Base-by-base conservation (phyloP, 306 rosid genomes). In the Mimosa bimucronata region DNA sequence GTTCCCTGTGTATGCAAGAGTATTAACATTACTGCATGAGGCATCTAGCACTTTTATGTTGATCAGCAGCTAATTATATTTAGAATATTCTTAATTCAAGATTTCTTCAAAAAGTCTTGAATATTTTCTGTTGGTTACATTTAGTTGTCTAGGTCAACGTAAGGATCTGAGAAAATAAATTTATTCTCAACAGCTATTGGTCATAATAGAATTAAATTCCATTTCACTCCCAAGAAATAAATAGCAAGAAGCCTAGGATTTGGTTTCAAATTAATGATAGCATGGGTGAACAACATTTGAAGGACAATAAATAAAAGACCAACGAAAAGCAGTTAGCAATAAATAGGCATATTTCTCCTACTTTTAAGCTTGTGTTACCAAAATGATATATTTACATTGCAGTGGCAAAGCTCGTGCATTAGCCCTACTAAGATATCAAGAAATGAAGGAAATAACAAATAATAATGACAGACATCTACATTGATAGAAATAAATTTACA, bases 391-490 rank as follows among this genome's bases (percentile, higher is more conserved):
- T 79, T 75, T 48, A 53, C 67, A 38, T 48, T 72, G 23, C 41
- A 75, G 68, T 26, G 50, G 14, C 67, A 71, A 7, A 72, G 81
- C 41, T 55, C 45, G 38, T 15, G 48, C 28, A 48, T n/a, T 37
- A 71, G 41, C 65, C 55, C 61, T 67, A 41, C 29, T 18, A 65
- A 67, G 61, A 16, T 78, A 57, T 23, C 60, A 74, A 75, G 23
- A 79, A 79, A 55, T 26, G 72, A 76, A 66, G 53, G 80, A 1
- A 76, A 40, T 40, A 70, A 46, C 71, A 21, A 65, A 58, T 81
- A 73, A 14, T 30, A 82, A 38, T 3, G 21, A 42, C 41, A 34
- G 48, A 62, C 64, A 77, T 34, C 58, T 52, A 68, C 26, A 48
- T 77, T 38, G 73, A 80, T 23, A 74, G 52, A 46, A 67, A 74